Evolutionary conservation across 306 rosid genomes (phyloP).

Genomic region (Inga laurina): DNA sequence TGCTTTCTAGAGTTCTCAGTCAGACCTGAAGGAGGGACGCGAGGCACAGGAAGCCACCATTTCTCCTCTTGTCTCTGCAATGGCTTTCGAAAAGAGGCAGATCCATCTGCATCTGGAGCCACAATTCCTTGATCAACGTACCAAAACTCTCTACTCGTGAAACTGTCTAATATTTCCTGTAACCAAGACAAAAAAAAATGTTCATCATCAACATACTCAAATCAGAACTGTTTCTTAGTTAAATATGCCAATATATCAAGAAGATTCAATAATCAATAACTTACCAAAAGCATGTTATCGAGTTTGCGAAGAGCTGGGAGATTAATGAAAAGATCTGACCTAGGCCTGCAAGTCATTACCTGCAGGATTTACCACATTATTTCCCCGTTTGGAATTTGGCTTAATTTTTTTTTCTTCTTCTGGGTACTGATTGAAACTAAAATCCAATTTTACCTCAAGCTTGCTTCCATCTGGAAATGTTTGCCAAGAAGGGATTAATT

Average conservation of each 20-base stretch:
- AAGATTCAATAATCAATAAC: constrained; percentile 28
- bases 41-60: constrained; percentile 99
- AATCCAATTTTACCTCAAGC: constrained; percentile 63
- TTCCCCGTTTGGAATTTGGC: background rate
- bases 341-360: constrained; percentile 98
- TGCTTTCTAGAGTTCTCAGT: constrained; percentile 73
- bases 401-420: background rate
- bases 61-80: constrained; percentile 91
- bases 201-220: background rate
- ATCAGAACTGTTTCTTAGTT: background rate
- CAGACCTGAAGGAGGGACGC: constrained; percentile 81
- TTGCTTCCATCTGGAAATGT: constrained; percentile 90
- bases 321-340: constrained; percentile 85
- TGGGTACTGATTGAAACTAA: background rate
- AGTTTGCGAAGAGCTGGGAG: constrained; percentile 94
- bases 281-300: constrained; percentile 94
- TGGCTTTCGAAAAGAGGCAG: constrained; percentile 74
- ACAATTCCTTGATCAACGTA: constrained; percentile 93
- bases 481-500: constrained; percentile 83
- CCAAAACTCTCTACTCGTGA: constrained; percentile 75
- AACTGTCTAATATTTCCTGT: constrained; percentile 84
- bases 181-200: background rate
- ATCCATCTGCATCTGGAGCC: constrained; percentile 71
- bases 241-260: background rate
- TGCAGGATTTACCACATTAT: constrained; percentile 31